Evolutionary conservation across 1,284 basidiomycete genomes (phyloP).

Genomic region (Puccinia triticina): DNA sequence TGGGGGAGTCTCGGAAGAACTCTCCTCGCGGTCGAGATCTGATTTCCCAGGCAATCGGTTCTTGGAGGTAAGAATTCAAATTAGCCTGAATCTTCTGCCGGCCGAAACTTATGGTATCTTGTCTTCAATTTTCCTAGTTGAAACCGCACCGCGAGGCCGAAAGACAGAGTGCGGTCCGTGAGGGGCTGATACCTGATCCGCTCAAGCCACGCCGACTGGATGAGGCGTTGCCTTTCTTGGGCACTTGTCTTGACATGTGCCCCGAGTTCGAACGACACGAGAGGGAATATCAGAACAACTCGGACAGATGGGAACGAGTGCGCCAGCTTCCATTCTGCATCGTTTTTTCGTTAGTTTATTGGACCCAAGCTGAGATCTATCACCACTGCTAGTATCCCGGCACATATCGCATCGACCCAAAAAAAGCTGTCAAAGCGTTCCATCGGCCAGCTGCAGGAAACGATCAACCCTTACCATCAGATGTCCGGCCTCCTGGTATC

Average conservation of each 20-base stretch:
- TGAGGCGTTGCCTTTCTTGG: constrained; percentile 84
- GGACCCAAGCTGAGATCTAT: constrained; percentile 56
- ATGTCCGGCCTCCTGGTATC: constrained; percentile 82
- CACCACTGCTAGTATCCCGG: constrained; percentile 57
- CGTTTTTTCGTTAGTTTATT: not conserved
- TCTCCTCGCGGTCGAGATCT: constrained; percentile 7
- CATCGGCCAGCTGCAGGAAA: constrained; percentile 87
- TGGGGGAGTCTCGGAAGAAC: constrained; percentile 9
- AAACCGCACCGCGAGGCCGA: constrained; percentile 70
- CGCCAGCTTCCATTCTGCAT: constrained; percentile 59
- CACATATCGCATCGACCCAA: constrained; percentile 74
- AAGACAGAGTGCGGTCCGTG: constrained; percentile 74
- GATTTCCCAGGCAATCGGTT: constrained; percentile 43
- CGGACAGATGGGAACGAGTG: constrained; percentile 84
- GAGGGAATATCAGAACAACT: constrained; percentile 83
- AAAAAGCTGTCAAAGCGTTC: constrained; percentile 88
- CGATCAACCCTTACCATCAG: constrained; percentile 80
- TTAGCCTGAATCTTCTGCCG: not conserved
- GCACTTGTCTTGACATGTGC: constrained; percentile 92
- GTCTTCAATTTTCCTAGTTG: constrained; percentile 60
- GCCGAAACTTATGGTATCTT: not conserved
- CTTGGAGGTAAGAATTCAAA: constrained; percentile 39
- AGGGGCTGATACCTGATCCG: constrained; percentile 85
- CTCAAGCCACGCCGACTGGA: constrained; percentile 74
- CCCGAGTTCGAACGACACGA: constrained; percentile 88